Evolutionary conservation across 2,329 filamentous ascomycete genomes (phyloP).

Genomic region (Diaporthe sp.): DNA sequence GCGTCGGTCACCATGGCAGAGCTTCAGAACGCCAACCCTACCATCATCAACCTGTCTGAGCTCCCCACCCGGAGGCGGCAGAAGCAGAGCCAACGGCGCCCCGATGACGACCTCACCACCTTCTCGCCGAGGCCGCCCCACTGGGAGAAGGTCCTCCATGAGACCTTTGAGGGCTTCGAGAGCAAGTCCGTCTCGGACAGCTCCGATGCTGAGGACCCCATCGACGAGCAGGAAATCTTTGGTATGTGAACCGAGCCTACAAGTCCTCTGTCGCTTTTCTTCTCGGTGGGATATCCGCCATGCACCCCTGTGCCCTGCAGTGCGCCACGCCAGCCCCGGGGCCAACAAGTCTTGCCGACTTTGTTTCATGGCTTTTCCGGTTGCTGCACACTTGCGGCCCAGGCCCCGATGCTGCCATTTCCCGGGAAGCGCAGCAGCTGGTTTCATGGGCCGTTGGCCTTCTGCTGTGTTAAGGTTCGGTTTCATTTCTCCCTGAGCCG

Average conservation of each 20-base stretch:
- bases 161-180: conserved; percentile 47
- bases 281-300: neutral
- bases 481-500: conserved; percentile 10
- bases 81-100: conserved; percentile 58
- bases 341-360: neutral
- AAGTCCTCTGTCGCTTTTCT: neutral
- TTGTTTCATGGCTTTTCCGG: conserved; percentile 23
- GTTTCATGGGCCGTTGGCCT: conserved; percentile 13
- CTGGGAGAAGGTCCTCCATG: conserved; percentile 39
- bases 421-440: neutral
- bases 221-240: conserved; percentile 97
- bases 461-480: neutral
- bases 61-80: conserved; percentile 81
- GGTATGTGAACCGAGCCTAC: conserved; percentile 65
- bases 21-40: conserved; percentile 88
- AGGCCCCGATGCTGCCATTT: neutral
- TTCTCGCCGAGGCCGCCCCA: conserved; percentile 50
- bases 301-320: conserved; percentile 10
- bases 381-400: neutral
- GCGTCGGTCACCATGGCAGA: conserved; percentile 50
- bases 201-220: conserved; percentile 78
- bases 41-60: conserved; percentile 87
- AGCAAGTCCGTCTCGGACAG: conserved; percentile 44
- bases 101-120: conserved; percentile 58
- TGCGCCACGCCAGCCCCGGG: neutral